Evolutionary conservation across 768 basidiomycete species (phyloP).

Genomic region (Saitozyma sp.): DNA sequence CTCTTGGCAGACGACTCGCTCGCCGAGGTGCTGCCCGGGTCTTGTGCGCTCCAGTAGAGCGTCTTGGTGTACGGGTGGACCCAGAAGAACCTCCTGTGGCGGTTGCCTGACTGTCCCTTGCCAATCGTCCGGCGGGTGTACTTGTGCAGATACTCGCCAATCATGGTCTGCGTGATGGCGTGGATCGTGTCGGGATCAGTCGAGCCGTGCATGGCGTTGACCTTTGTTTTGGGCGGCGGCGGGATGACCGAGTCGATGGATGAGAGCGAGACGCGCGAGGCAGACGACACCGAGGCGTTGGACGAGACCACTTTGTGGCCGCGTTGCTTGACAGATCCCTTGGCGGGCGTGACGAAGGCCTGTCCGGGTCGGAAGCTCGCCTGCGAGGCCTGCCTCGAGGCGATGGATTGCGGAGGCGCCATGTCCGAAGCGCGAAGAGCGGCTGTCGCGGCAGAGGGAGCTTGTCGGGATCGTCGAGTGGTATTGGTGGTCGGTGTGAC

Average conservation of each 20-base stretch:
- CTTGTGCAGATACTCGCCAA: slow-evolving; percentile 97
- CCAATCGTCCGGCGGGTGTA: slow-evolving; percentile 88
- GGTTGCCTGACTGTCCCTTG: slow-evolving; percentile 81
- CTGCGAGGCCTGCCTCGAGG: slow-evolving; percentile 30
- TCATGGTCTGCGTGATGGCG: slow-evolving; percentile 99
- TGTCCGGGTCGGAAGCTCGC: slow-evolving; percentile 15
- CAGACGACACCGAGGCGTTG: slow-evolving; percentile 27
- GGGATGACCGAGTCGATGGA: slow-evolving; percentile 32
- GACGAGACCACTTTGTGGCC: slow-evolving; percentile 35
- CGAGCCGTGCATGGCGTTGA: slow-evolving; percentile 51
- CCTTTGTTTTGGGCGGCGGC: background rate
- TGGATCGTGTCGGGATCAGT: slow-evolving; percentile 92
- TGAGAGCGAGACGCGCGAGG: slow-evolving; percentile 30
- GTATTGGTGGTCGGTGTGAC: slow-evolving; percentile 38
- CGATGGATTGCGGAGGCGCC: slow-evolving; percentile 27
- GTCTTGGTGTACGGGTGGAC: slow-evolving; percentile 99
- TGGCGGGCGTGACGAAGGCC: slow-evolving; percentile 17
- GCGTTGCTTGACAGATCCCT: slow-evolving; percentile 31
- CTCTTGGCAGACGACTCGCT: slow-evolving; percentile 94
- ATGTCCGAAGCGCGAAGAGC: slow-evolving; percentile 35
- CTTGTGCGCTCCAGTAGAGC: slow-evolving; percentile 91
- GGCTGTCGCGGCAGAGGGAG: slow-evolving; percentile 29
- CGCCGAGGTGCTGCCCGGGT: slow-evolving; percentile 84
- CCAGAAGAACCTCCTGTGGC: slow-evolving; percentile 98
- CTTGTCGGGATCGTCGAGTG: slow-evolving; percentile 15